Percentiles rank a stretch among this genome's conserved stretches.
These are phyloP conservation scores for Aspergillus coremiiformis DNA, from an alignment of 495 filamentous ascomycete species.

Conservation along the genomic window DNA sequence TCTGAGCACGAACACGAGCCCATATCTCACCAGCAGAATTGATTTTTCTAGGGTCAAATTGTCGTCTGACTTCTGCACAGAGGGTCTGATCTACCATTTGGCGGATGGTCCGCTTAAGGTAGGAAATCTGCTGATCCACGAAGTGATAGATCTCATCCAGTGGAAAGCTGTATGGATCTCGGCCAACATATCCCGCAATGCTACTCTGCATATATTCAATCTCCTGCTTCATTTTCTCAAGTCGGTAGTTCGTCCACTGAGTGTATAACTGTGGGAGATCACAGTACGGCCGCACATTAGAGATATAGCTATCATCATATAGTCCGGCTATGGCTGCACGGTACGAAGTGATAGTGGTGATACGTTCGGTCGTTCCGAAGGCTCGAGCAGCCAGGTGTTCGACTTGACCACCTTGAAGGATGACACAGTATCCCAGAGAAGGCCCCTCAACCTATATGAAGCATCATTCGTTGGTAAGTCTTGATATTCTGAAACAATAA, in stretches of 20 bases:
- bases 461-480: neutral
- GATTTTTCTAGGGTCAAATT: neutral
- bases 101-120: neutral
- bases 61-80: neutral
- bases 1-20: neutral
- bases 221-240: neutral
- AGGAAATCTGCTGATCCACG: neutral
- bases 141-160: neutral
- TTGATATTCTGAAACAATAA: neutral
- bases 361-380: constrained; percentile 23
- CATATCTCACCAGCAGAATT: neutral
- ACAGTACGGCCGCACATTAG: constrained; percentile 26
- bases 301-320: constrained; percentile 25
- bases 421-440: constrained; percentile 12
- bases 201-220: neutral
- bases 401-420: constrained; percentile 29
- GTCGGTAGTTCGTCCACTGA: constrained; percentile 25
- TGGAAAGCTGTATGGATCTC: neutral
- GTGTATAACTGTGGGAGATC: constrained; percentile 19
- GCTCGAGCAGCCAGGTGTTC: constrained; percentile 27
- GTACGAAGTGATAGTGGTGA: constrained; percentile 29
- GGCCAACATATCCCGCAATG: neutral
- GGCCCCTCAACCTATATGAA: constrained; percentile 18
- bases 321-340: constrained; percentile 18
- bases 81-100: neutral